A percentile compares a stretch with the other conserved stretches of the same genome.
These are phyloP conservation scores for Diaporthe sp. DNA, from an alignment of 2,329 filamentous ascomycete species.

Conservation along the genomic window DNA sequence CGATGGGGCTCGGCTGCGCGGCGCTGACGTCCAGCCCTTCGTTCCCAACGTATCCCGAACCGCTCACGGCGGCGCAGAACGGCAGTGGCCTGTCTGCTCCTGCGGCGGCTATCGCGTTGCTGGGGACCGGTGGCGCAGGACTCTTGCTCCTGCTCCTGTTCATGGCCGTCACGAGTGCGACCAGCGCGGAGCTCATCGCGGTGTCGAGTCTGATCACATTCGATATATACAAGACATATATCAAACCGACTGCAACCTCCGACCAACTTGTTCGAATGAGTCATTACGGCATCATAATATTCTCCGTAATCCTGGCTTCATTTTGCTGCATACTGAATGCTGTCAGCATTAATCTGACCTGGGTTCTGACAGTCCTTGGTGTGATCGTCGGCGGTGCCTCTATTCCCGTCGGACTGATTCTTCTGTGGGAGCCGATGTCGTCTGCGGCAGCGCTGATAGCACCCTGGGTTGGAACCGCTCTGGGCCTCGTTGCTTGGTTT, in stretches of 20 bases:
- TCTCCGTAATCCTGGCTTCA: conserved; percentile 48
- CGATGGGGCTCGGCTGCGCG: conserved; percentile 51
- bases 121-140: conserved; percentile 51
- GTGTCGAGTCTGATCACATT: conserved; percentile 54
- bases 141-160: conserved; percentile 57
- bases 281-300: conserved; percentile 50
- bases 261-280: conserved; percentile 49
- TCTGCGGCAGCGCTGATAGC: conserved; percentile 51
- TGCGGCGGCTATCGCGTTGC: conserved; percentile 50
- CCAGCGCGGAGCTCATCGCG: conserved; percentile 58
- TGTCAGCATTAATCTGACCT: conserved; percentile 52
- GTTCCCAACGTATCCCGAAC: conserved; percentile 49
- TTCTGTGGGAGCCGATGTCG: conserved; percentile 54
- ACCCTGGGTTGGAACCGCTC: conserved; percentile 50
- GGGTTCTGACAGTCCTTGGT: conserved; percentile 54
- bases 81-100: conserved; percentile 49
- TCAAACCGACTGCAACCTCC: conserved; percentile 49
- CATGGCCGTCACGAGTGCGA: conserved; percentile 60
- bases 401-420: conserved; percentile 51
- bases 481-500: conserved; percentile 53
- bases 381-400: conserved; percentile 55
- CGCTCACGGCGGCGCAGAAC: conserved; percentile 47
- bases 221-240: conserved; percentile 55
- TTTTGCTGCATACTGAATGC: conserved; percentile 54
- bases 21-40: conserved; percentile 45